Conservation (phyloP, 768 basidiomycete species). For the Lentinula edodes region DNA sequence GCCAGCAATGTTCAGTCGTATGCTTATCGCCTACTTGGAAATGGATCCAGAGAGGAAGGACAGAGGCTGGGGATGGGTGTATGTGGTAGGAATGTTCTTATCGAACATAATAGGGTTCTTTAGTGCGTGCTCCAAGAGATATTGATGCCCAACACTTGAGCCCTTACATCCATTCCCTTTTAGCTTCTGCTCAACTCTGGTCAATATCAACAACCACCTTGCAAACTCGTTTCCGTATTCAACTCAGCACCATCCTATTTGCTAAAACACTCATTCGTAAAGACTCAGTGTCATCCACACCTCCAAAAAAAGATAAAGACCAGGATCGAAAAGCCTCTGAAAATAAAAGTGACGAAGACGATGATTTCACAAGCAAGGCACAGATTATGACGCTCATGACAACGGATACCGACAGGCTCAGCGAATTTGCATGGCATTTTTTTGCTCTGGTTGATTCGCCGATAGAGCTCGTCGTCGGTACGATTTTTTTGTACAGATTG, state of each 20-base stretch:
- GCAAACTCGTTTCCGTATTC: slow-evolving; percentile 65
- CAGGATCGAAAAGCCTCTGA: slow-evolving; percentile 10
- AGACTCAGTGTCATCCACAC: slow-evolving; percentile 66
- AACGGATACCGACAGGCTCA: slow-evolving; percentile 86
- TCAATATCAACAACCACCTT: slow-evolving; percentile 62
- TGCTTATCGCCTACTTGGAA: slow-evolving; percentile 51
- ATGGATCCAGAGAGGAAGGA: slow-evolving; percentile 42
- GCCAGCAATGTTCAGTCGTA: slow-evolving; percentile 48
- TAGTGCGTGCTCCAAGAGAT: slow-evolving; percentile 23
- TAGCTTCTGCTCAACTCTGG: slow-evolving; percentile 69
- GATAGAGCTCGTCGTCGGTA: slow-evolving; percentile 71
- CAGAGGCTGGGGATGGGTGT: slow-evolving; percentile 58
- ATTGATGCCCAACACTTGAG: neutral
- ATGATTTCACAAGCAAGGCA: slow-evolving; percentile 60
- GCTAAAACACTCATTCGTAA: slow-evolving; percentile 84
- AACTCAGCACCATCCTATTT: slow-evolving; percentile 81
- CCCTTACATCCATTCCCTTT: neutral
- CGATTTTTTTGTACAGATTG: slow-evolving; percentile 69
- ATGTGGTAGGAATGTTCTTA: slow-evolving; percentile 46
- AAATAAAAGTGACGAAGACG: slow-evolving; percentile 37
- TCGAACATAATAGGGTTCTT: slow-evolving; percentile 37
- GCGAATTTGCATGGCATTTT: slow-evolving; percentile 77
- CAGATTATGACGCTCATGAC: slow-evolving; percentile 97
- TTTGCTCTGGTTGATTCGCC: slow-evolving; percentile 76
- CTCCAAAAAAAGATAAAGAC: slow-evolving; percentile 15